Evolutionary conservation across 2,329 filamentous ascomycete species (phyloP).

Genomic region (Neofusicoccum kwambonambiense): DNA sequence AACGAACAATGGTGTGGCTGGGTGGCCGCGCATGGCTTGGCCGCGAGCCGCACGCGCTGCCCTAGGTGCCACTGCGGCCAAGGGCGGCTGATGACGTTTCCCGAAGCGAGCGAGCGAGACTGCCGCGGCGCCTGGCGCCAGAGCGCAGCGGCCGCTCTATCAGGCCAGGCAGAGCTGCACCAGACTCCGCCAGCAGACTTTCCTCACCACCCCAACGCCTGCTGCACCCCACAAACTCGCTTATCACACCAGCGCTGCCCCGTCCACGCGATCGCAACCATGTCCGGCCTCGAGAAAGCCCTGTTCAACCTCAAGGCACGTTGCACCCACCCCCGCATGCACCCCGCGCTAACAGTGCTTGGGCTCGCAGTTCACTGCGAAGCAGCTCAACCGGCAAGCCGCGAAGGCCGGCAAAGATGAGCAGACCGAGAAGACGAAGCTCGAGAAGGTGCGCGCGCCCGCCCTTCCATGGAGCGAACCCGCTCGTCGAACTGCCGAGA

Average conservation of each 20-base stretch:
- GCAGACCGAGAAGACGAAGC: slow-evolving; percentile 59
- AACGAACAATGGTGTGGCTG: neutral
- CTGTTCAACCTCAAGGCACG: slow-evolving; percentile 61
- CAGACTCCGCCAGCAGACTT: slow-evolving; percentile 4
- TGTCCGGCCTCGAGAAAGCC: slow-evolving; percentile 62
- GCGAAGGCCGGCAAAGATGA: slow-evolving; percentile 62
- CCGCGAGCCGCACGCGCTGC: neutral
- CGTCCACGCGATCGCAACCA: slow-evolving; percentile 27
- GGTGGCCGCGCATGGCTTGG: neutral
- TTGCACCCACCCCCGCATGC: slow-evolving; percentile 12
- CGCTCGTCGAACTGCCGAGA: neutral
- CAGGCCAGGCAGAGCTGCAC: neutral
- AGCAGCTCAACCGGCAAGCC: slow-evolving; percentile 62
- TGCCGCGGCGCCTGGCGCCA: neutral
- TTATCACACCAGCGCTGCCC: neutral
- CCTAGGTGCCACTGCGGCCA: neutral
- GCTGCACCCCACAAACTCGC: neutral
- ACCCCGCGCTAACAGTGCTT: slow-evolving; percentile 25
- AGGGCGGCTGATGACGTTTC: slow-evolving; percentile 15
- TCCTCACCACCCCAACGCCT: neutral
- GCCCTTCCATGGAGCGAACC: too few relatives aligned
- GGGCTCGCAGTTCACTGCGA: slow-evolving; percentile 56
- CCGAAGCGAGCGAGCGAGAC: slow-evolving; percentile 7
- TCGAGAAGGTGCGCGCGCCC: slow-evolving; percentile 53
- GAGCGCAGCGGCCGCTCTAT: neutral